Conservation (phyloP, 192 early-diverging fungal genomes). For the Entomortierella lignicola region DNA sequence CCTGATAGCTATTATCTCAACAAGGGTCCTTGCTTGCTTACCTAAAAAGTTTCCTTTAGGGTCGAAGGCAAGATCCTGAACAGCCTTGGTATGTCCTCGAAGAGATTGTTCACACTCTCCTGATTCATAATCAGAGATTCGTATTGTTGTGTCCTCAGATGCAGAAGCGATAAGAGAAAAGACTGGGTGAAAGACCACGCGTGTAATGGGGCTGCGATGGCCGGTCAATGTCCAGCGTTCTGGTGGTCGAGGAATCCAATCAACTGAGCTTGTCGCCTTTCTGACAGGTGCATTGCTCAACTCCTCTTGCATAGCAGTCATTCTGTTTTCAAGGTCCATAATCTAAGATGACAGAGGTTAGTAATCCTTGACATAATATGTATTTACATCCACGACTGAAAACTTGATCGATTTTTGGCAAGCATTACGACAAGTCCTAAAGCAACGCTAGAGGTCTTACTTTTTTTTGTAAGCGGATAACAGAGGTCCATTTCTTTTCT, state of each 20-base stretch:
- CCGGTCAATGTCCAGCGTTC: slow-evolving; percentile 78
- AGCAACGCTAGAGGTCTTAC: slow-evolving; percentile 34
- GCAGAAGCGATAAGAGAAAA: slow-evolving; percentile 86
- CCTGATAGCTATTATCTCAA: no score
- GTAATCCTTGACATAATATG: no score
- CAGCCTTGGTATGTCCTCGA: slow-evolving; percentile 95
- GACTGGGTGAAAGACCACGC: slow-evolving; percentile 89
- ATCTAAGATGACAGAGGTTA: no score
- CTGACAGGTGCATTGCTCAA: slow-evolving; percentile 68
- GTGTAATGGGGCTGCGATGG: slow-evolving; percentile 85
- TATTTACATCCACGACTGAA: no score
- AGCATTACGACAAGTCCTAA: no score
- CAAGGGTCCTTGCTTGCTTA: slow-evolving; percentile 57
- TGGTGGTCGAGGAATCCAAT: slow-evolving; percentile 90
- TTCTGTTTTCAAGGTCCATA: slow-evolving; percentile 91
- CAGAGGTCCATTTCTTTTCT: slow-evolving; percentile 97
- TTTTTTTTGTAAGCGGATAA: slow-evolving; percentile 93
- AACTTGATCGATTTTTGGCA: no score
- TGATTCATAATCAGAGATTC: slow-evolving; percentile 95
- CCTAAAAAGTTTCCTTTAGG: slow-evolving; percentile 83
- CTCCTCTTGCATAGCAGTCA: slow-evolving; percentile 82
- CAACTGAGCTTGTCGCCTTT: slow-evolving; percentile 64
- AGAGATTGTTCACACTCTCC: slow-evolving; percentile 93
- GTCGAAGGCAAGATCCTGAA: slow-evolving; percentile 91
- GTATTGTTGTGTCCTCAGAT: slow-evolving; percentile 92